Evolutionary conservation across 116 monocot species (phyloP).

Genomic region (Cymodocea nodosa): DNA sequence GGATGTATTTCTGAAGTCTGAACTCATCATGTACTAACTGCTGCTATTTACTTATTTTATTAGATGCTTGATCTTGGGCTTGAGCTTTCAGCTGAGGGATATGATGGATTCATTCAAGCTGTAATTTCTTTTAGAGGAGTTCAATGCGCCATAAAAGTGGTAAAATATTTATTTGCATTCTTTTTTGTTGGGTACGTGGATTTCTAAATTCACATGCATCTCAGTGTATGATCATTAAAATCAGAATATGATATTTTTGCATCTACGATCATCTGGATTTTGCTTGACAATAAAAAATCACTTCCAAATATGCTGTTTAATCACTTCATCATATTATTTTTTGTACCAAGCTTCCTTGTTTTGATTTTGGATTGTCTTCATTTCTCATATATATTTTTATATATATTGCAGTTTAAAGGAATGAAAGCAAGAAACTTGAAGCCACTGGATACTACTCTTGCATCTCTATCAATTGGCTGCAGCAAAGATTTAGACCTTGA

Average conservation of each 20-base stretch:
- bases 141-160: constrained; percentile 54
- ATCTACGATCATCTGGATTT: background rate
- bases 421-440: constrained; percentile 53
- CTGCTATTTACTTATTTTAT: background rate
- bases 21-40: background rate
- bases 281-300: background rate
- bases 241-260: background rate
- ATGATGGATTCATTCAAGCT: constrained; percentile 73
- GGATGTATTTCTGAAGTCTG: background rate
- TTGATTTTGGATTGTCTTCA: background rate
- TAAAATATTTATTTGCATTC: constrained; percentile 16
- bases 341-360: background rate
- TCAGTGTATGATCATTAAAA: background rate
- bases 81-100: constrained; percentile 54
- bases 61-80: constrained; percentile 71
- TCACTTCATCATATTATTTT: background rate
- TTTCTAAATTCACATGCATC: background rate
- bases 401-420: constrained; percentile 45
- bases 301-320: background rate
- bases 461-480: constrained; percentile 39
- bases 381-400: background rate
- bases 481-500: constrained; percentile 59
- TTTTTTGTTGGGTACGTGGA: background rate
- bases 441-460: constrained; percentile 51
- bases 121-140: constrained; percentile 38